Conservation (phyloP, 768 basidiomycete genomes). For the Agrocybe pediades region DNA sequence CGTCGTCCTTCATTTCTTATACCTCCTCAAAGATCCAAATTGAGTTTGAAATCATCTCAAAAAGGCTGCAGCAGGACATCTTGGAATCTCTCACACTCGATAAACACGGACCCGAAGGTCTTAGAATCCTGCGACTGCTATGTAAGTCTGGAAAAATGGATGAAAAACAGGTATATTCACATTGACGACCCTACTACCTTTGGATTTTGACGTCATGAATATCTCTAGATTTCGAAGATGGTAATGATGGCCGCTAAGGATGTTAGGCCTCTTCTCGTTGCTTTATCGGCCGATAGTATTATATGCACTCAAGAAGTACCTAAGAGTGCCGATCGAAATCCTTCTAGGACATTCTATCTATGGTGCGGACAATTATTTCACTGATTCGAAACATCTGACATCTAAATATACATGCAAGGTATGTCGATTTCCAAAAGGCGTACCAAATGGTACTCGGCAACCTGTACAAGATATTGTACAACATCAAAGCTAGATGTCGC, state of each 20-base stretch:
- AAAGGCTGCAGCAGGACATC: constrained; percentile 66
- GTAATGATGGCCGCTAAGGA: constrained; percentile 93
- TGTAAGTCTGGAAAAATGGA: constrained; percentile 88
- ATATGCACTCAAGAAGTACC: constrained; percentile 94
- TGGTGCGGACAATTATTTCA: constrained; percentile 54
- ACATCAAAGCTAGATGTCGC: constrained; percentile 73
- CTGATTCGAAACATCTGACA: background rate
- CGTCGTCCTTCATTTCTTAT: constrained; percentile 72
- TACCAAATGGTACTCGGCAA: constrained; percentile 75
- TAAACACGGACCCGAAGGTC: constrained; percentile 79
- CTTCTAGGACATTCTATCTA: constrained; percentile 86
- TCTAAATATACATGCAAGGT: constrained; percentile 50
- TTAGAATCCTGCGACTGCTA: constrained; percentile 79
- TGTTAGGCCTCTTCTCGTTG: constrained; percentile 77
- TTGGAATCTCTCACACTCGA: constrained; percentile 82
- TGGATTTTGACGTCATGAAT: background rate
- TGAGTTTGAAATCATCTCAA: constrained; percentile 74
- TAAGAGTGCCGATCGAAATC: constrained; percentile 86
- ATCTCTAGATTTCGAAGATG: constrained; percentile 81
- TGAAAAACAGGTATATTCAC: constrained; percentile 77
- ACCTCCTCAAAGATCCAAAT: constrained; percentile 74
- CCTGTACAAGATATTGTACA: constrained; percentile 89
- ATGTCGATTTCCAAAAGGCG: constrained; percentile 83
- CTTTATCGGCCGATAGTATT: constrained; percentile 77
- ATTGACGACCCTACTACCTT: background rate